Evolutionary conservation across 768 basidiomycete genomes (phyloP).

Genomic region (Sporobolomyces phaffii): DNA sequence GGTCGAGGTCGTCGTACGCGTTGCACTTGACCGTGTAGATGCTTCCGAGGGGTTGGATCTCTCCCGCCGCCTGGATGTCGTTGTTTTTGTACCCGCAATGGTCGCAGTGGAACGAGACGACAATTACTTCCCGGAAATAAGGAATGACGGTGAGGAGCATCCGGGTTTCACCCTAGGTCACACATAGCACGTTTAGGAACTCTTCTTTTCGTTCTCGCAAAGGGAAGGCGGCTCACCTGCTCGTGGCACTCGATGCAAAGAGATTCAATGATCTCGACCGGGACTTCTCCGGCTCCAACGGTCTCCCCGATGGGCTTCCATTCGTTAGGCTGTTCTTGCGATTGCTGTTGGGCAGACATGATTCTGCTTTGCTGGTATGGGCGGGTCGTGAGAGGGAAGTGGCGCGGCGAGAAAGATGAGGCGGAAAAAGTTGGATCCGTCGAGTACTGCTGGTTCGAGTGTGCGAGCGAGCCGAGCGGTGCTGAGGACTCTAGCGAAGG

Average conservation of each 20-base stretch:
- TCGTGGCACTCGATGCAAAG: conserved; percentile 90
- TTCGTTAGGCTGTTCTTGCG: conserved; percentile 1
- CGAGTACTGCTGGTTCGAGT: too few species aligned
- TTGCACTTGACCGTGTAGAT: conserved; percentile 74
- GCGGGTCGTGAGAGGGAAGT: neutral
- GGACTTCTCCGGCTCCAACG: conserved; percentile 33
- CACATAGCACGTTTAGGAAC: too few species aligned
- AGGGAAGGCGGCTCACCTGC: conserved; percentile 75
- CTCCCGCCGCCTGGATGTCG: conserved; percentile 84
- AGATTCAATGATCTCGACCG: conserved; percentile 58
- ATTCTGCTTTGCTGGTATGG: neutral
- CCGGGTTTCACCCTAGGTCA: conserved; percentile 72
- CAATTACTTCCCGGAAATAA: conserved; percentile 87
- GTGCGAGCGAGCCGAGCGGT: too few species aligned
- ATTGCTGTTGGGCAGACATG: neutral
- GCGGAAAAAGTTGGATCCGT: too few species aligned
- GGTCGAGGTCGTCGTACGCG: conserved; percentile 69
- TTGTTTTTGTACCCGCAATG: conserved; percentile 82
- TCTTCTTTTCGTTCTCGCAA: too few species aligned
- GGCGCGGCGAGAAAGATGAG: neutral
- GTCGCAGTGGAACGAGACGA: conserved; percentile 94
- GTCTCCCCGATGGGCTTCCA: conserved; percentile 35
- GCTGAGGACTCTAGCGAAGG: too few species aligned
- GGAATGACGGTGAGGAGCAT: conserved; percentile 89
- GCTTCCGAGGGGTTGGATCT: conserved; percentile 77